phyloP scores from a whole-genome alignment of 2,329 filamentous ascomycete species.

The Sordariomycetes sp. region DNA sequence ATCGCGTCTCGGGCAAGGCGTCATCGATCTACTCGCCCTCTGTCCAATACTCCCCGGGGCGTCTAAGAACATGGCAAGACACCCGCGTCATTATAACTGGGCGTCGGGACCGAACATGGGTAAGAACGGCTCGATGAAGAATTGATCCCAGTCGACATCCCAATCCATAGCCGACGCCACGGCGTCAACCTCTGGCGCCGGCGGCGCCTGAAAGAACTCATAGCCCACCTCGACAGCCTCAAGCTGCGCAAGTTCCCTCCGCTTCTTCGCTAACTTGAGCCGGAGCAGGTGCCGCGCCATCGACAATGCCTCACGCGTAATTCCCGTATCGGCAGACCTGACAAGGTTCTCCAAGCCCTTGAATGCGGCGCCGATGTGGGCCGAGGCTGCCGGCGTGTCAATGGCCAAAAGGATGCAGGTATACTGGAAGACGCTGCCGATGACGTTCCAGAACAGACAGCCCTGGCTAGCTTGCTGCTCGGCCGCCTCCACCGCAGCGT shows the following conservation, averaged over 20 bases:
- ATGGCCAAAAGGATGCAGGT: not conserved
- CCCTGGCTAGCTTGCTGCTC: not conserved
- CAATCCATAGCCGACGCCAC: not conserved
- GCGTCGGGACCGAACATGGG: not conserved
- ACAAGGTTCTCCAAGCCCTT: not conserved
- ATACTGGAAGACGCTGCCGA: not conserved
- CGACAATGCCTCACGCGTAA: not conserved
- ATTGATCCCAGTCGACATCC: not conserved
- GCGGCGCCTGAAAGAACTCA: not conserved
- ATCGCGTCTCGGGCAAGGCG: not conserved
- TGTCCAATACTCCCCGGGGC: not conserved
- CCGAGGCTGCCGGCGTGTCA: not conserved
- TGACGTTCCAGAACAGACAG: not conserved
- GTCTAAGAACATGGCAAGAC: not conserved
- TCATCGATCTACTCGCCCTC: not conserved
- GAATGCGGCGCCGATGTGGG: not conserved
- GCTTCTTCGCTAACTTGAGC: not conserved
- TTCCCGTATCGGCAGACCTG: not conserved
- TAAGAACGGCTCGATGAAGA: not conserved
- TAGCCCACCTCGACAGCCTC: not conserved
- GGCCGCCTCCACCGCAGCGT: not conserved
- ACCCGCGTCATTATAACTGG: not conserved
- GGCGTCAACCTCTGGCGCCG: not conserved
- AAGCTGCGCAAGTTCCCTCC: not conserved
- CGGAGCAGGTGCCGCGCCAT: not conserved